These are phyloP conservation scores for Paecilomyces sp. DNA, from an alignment of 2,329 filamentous ascomycete species.

Conservation along the genomic window DNA sequence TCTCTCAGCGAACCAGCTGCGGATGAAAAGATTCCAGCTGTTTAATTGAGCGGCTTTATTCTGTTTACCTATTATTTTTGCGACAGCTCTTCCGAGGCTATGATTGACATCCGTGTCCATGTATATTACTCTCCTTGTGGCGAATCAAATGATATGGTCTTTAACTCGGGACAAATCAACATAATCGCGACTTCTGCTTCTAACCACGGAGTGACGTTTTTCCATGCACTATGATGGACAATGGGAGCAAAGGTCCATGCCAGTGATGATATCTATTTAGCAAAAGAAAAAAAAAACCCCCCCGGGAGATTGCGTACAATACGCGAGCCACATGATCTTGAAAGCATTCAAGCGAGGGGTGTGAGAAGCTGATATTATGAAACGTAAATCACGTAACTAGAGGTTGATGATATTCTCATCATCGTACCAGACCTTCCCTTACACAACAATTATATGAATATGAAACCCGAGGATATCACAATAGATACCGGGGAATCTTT, in stretches of 20 bases:
- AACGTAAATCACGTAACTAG: too few relatives aligned
- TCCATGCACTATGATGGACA: neutral
- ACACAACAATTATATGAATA: too few relatives aligned
- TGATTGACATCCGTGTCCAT: neutral
- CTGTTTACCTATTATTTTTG: neutral
- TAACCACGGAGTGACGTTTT: neutral
- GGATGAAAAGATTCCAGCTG: neutral
- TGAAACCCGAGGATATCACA: too few relatives aligned
- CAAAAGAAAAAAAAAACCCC: too few relatives aligned
- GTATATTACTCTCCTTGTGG: neutral
- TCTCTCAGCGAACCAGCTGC: constrained; percentile 4
- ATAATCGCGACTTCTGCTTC: neutral
- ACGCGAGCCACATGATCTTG: too few relatives aligned
- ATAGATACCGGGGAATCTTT: too few relatives aligned
- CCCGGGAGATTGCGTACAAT: too few relatives aligned
- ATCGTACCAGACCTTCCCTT: too few relatives aligned
- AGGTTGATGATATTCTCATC: too few relatives aligned
- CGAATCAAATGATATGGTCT: neutral
- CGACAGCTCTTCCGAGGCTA: neutral
- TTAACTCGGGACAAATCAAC: neutral
- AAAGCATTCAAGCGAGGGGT: too few relatives aligned
- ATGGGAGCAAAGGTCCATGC: neutral
- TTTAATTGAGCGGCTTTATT: neutral
- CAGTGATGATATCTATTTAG: too few relatives aligned
- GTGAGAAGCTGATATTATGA: too few relatives aligned